These are phyloP conservation scores for Colletotrichum sublineola DNA, from an alignment of 2,329 filamentous ascomycete genomes.

Conservation along the genomic window DNA sequence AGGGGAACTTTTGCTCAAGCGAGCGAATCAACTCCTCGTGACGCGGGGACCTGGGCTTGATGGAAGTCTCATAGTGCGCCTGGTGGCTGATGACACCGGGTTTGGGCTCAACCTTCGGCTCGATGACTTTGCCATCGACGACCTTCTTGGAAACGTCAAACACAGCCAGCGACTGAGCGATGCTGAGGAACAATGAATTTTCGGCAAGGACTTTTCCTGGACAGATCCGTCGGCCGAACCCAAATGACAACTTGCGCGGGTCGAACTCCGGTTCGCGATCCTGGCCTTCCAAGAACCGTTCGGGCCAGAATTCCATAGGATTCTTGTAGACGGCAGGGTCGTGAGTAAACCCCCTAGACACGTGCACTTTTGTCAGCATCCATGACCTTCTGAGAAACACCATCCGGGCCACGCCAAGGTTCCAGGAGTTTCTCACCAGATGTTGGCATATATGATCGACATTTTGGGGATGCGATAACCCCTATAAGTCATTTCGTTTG, in stretches of 20 bases:
- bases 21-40: constrained; percentile 18
- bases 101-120: not conserved
- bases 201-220: constrained; percentile 43
- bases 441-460: not conserved
- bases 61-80: not conserved
- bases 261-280: not conserved
- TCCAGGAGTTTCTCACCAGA: not conserved
- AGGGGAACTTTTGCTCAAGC: constrained; percentile 11
- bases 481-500: constrained; percentile 38
- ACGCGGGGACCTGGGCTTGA: constrained; percentile 1
- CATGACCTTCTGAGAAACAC: not conserved
- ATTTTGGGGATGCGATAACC: constrained; percentile 26
- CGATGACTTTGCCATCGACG: not conserved
- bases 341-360: constrained; percentile 54
- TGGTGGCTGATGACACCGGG: constrained; percentile 17
- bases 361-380: not conserved
- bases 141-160: constrained; percentile 1
- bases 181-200: constrained; percentile 44
- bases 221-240: constrained; percentile 44
- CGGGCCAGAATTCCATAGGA: constrained; percentile 41
- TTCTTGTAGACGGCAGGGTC: constrained; percentile 75
- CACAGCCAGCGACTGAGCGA: constrained; percentile 59
- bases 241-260: constrained; percentile 30
- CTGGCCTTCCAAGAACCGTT: not conserved
- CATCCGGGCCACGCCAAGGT: not conserved